Evolutionary conservation across 2,329 filamentous ascomycete genomes (phyloP), one percentile per base, ranked within the genome.

Genomic region (Penicillium occitanis): DNA sequence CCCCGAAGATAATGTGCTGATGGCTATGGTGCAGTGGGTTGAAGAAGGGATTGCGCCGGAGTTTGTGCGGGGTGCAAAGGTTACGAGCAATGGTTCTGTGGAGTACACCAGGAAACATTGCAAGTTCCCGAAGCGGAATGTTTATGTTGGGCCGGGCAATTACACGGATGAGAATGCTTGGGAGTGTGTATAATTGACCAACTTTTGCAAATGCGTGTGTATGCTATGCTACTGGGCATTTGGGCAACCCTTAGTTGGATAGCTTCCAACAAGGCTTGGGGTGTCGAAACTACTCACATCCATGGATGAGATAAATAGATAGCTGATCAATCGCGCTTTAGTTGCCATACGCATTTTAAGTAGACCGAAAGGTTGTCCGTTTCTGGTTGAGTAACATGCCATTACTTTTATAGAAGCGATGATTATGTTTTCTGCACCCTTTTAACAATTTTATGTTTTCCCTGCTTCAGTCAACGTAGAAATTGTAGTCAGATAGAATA

Each of bases 1-100:
- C 1, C 71, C 76, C 1, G 72, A 78, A 42, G 75, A 81, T 67
- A 84, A 85, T 70, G 81, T 83, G 14, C 75, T 87, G 53, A 75
- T 80, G 69, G 80, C 82, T 6, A 74, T 86, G 66, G 78, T 85
- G 28, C 70, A 73, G 30, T 85, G 83, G 82, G 81, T 72, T 1
- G 71, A 73, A 53, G 55, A 69, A 5, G 69, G 68, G 1, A 13
- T 66, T 22, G 68, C 63, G 3, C 70, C 71, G 11, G 68, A 69
- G 35, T 70, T 67, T 28, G 73, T 82, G 44, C 74, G 76, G 14
- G 71, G 72, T 6, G 70, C 76, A 10, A 76, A 78, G 13, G 71
- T 83, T 2, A 40, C 51, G 28, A 57, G n/a, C 14, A n/a, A 37
- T 35, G 51, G 51, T 11, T 55, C 51, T 35, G 30, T 57, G 17